phyloP scores from a whole-genome alignment of 306 rosid species.

The Gynostemma pentaphyllum region DNA sequence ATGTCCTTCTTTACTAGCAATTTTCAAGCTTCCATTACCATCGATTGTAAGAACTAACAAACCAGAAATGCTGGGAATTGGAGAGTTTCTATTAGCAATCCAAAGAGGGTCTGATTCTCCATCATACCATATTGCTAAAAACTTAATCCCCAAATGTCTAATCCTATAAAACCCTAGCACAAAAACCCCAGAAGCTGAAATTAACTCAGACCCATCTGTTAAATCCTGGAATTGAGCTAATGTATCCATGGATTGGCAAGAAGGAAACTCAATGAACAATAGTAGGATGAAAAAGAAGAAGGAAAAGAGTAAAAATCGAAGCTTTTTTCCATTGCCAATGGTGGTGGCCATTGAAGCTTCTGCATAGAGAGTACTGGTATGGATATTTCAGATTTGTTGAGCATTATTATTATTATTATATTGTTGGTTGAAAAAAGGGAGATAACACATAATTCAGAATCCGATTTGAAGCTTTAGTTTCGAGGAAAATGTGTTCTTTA shows the following conservation, averaged over 20 bases:
- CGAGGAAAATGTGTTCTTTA: no score
- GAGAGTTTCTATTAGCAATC: slow-evolving; percentile 17
- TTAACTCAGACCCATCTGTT: slow-evolving; percentile 5
- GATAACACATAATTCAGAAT: no score
- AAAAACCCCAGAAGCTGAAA: slow-evolving; percentile 10
- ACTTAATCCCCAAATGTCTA: background rate
- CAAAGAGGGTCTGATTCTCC: background rate
- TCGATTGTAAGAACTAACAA: slow-evolving; percentile 9
- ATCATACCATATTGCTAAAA: slow-evolving; percentile 12
- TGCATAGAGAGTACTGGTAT: no score
- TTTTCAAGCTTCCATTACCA: slow-evolving; percentile 18
- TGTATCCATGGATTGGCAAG: slow-evolving; percentile 1
- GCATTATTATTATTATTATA: no score
- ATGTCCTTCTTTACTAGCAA: background rate
- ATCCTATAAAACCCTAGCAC: slow-evolving; percentile 14
- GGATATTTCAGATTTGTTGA: no score
- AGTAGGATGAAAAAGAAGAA: background rate
- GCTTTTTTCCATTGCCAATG: background rate
- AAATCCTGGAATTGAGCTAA: slow-evolving; percentile 14
- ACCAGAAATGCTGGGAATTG: slow-evolving; percentile 1
- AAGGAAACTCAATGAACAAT: background rate
- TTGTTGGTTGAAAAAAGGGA: no score
- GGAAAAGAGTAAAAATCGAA: background rate
- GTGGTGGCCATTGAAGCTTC: no score
- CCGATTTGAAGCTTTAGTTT: no score